Base-by-base conservation (phyloP, 257 asterid genomes). In the Verbascum thapsus region DNA sequence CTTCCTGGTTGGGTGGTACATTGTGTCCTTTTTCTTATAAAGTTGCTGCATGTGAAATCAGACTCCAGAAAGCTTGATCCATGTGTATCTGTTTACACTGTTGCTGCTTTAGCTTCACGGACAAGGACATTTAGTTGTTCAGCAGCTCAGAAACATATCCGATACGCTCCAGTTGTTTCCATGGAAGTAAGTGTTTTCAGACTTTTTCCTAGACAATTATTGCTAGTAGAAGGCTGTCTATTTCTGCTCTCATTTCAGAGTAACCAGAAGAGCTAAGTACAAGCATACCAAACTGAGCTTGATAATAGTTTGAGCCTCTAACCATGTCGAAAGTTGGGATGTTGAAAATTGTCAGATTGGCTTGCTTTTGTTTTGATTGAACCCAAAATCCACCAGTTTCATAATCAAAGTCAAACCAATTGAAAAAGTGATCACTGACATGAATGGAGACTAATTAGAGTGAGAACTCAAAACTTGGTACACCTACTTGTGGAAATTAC, bases 41-140 rank as follows among this genome's bases (percentile, higher is more conserved):
- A 81, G 58, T 48, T 72, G 66, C 64, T 76, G 64, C 63, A 69
- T 66, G 56, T 66, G 68, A 82, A 81, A 65, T 72, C 81, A 42
- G 75, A 72, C 71, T 51, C 73, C 67, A 70, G 68, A 70, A 77
- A 78, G 70, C 68, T 37, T 52, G 84, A 78, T 49, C 58, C 69
- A 8, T 63, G 61, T 58, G 71, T 71, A 34, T 74, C 79, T 63
- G 55, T 79, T 69, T 72, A 65, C 59, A 70, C 75, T 60, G 54
- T 86, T 74, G 70, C 70, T 58, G 64, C 76, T 58, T 78, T 87
- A 66, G 82, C 88, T 59, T 80, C 79, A 59, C 74, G 81, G 70
- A 78, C 91, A 18, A 79, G 87, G 78, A 87, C 90, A 16, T 88
- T 87, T 74, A 78, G 72, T 74, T 90, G 92, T 81, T 76, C 86